These are phyloP conservation scores for Colletotrichum musicola DNA, from an alignment of 2,329 filamentous ascomycete genomes.

Conservation along the genomic window DNA sequence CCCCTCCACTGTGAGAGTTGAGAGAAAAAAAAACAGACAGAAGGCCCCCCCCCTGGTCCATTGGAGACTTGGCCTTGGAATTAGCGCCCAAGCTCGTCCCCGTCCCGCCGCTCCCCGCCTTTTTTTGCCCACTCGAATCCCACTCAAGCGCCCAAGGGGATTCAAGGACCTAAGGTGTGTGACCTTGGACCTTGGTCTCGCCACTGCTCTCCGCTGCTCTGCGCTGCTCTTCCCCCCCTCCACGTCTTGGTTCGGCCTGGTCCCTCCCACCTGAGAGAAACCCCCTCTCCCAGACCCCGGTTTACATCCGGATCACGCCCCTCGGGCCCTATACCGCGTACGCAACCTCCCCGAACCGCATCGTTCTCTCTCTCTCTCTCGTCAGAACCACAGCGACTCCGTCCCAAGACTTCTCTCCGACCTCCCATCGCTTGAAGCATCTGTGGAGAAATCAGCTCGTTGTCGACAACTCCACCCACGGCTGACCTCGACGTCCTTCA, in stretches of 20 bases:
- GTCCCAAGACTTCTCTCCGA: conserved; percentile 6
- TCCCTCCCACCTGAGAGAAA: background rate
- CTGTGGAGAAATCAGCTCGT: conserved; percentile 23
- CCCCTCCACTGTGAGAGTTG: no score
- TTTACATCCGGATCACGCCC: conserved; percentile 23
- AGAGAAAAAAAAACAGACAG: no score
- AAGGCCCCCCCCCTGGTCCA: background rate
- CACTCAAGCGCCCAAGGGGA: conserved; percentile 28
- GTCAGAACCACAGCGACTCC: background rate
- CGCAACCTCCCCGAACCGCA: conserved; percentile 19
- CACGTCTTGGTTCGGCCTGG: background rate
- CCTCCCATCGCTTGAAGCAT: conserved; percentile 13
- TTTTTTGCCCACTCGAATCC: conserved; percentile 35
- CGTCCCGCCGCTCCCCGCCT: conserved; percentile 33
- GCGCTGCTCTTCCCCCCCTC: background rate
- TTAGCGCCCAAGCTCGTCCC: conserved; percentile 38
- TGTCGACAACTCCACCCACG: conserved; percentile 15
- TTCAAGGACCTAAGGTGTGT: conserved; percentile 6
- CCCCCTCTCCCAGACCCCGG: conserved; percentile 23
- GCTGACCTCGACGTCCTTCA: conserved; percentile 1
- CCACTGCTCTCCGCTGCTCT: conserved; percentile 12
- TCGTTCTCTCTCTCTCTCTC: background rate
- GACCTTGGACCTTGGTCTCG: conserved; percentile 27
- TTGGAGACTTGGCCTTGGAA: conserved; percentile 35
- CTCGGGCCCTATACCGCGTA: conserved; percentile 22